These are phyloP conservation scores for Cystobasidium sp. DNA, from an alignment of 1,284 basidiomycete species.

Conservation along the genomic window DNA sequence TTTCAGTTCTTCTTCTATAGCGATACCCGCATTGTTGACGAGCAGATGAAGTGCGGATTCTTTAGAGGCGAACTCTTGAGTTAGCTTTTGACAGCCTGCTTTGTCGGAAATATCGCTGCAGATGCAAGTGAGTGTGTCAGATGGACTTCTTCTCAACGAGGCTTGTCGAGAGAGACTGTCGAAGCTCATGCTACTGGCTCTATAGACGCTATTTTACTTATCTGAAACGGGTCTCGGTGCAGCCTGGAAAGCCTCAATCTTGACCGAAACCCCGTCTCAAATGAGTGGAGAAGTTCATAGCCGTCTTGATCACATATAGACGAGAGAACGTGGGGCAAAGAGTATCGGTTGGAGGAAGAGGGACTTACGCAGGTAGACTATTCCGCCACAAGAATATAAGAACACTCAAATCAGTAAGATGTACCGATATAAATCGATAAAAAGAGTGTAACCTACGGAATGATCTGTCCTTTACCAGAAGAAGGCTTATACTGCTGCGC, in stretches of 20 bases:
- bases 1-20: conserved; percentile 13
- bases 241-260: too few species aligned
- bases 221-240: too few species aligned
- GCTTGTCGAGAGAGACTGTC: too few species aligned
- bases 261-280: too few species aligned
- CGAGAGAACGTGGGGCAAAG: neutral
- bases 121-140: conserved; percentile 45
- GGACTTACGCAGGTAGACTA: conserved; percentile 16
- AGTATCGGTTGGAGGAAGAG: neutral
- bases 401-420: neutral
- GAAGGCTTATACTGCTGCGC: conserved; percentile 57
- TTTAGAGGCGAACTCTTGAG: conserved; percentile 62
- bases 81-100: conserved; percentile 66
- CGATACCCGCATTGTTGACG: conserved; percentile 66
- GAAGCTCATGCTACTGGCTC: too few species aligned
- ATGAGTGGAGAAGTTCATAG: too few species aligned
- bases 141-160: too few species aligned
- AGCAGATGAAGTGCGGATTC: conserved; percentile 76
- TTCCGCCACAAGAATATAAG: neutral
- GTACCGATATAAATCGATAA: neutral
- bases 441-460: conserved; percentile 40
- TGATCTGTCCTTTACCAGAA: conserved; percentile 54
- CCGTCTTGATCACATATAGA: neutral
- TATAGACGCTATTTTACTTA: too few species aligned
- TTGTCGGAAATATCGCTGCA: conserved; percentile 69